Evolutionary conservation across 2,329 filamentous ascomycete species (phyloP), one percentile per base, ranked within the genome.

Genomic region (Alternaria consortialis): DNA sequence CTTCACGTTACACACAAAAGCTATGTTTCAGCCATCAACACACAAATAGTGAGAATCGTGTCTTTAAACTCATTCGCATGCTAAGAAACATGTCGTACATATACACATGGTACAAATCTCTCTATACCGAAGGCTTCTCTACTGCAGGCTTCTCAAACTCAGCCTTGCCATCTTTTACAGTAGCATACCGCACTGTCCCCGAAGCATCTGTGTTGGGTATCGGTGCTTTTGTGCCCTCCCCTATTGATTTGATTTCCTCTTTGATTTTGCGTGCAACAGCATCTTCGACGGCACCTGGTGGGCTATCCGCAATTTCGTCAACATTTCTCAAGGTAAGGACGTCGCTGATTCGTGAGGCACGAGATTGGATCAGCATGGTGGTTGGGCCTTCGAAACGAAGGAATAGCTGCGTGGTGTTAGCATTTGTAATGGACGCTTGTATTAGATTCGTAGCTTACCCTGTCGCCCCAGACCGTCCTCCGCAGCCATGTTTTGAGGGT

Each of bases 381-480:
- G 87, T 87, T 2, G 95, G 95, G 0, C 95, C 95, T 58, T 90
- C 87, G 76, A 99, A 97, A 74, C 92, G 91, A 32, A 99, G 83
- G 80, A 98, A 98, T 27, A 98, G 84, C 80, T 88, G 62, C 11
- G 40, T 0, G 15, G 9, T 32, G 51, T 75, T 62, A 74, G 67
- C 43, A 12, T 17, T 7, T 40, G 29, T 37, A 31, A 32, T 57
- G 40, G 20, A 27, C 20, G 15, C 59, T 4, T 13, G 15, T n/a
- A 15, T 34, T 13, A 5, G 15, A 63, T 6, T 9, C 43, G 11
- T 31, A 5, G 70, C 83, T 70, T 81, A 89, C 87, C 64, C 94
- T 83, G 76, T 99, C 95, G 23, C 95, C 95, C 92, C 93, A 98
- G 58, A 99, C 91, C 1, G 92, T 92, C 72, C 91, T 87, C 62